Evolutionary conservation across 495 filamentous ascomycete species (phyloP).

Genomic region (Penicillium taxi): DNA sequence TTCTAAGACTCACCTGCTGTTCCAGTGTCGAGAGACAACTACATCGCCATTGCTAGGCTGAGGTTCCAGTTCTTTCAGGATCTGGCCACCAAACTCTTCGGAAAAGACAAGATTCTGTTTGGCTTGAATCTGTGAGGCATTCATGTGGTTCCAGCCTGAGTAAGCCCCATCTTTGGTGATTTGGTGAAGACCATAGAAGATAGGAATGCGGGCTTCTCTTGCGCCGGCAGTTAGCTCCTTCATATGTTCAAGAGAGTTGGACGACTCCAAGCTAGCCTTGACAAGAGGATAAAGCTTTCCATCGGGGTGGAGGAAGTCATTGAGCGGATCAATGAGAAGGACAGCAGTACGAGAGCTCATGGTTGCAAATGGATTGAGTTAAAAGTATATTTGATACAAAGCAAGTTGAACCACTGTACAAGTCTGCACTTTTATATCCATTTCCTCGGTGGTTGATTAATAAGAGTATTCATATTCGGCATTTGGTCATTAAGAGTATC

Average conservation of each 20-base stretch:
- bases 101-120: background rate
- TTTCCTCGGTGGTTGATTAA: too few species aligned
- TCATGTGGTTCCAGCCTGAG: slow-evolving; percentile 1
- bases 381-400: too few species aligned
- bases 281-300: slow-evolving; percentile 1
- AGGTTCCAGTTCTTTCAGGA: slow-evolving; percentile 1
- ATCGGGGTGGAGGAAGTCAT: slow-evolving; percentile 7
- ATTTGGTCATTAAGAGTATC: too few species aligned
- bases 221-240: background rate
- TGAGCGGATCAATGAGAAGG: slow-evolving; percentile 5
- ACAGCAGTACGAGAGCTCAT: background rate
- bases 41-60: slow-evolving; percentile 6
- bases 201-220: background rate
- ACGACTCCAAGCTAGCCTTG: slow-evolving; percentile 3
- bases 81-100: background rate
- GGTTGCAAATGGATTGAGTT: background rate
- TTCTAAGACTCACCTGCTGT: slow-evolving; percentile 4
- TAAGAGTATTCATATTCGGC: too few species aligned
- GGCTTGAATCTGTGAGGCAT: background rate
- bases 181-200: slow-evolving; percentile 2
- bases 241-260: background rate
- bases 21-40: slow-evolving; percentile 8
- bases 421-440: background rate
- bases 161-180: background rate
- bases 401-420: too few species aligned